These are phyloP conservation scores for Cyanidium caldarium DNA, from an alignment of 23 red algal species.

Conservation along the genomic window DNA sequence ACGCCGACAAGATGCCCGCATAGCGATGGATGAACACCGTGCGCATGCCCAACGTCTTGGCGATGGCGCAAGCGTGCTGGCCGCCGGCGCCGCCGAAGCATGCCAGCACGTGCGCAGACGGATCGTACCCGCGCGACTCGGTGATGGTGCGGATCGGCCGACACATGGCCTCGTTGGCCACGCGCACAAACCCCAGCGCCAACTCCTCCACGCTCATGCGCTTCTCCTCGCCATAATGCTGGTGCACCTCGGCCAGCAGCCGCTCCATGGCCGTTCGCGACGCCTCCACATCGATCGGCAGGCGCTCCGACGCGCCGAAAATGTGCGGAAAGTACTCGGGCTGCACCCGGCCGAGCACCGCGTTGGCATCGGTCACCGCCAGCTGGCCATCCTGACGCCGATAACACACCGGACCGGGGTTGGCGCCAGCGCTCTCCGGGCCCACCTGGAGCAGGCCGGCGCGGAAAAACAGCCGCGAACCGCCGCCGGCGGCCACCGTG, in stretches of 20 bases:
- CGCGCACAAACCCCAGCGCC: constrained; percentile 76
- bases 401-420: constrained; percentile 91
- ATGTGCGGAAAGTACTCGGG: constrained; percentile 74
- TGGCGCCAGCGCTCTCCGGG: constrained; percentile 79
- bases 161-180: constrained; percentile 98
- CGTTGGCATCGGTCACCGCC: constrained; percentile 93
- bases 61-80: constrained; percentile 91
- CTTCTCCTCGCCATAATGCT: neutral
- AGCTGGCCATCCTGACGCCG: constrained; percentile 42
- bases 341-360: constrained; percentile 70
- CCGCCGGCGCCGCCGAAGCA: constrained; percentile 96
- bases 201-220: constrained; percentile 45
- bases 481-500: constrained; percentile 94
- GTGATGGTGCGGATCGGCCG: constrained; percentile 87
- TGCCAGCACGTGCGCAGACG: constrained; percentile 56
- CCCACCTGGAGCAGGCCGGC: constrained; percentile 74
- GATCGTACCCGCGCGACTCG: constrained; percentile 65
- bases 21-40: constrained; percentile 84
- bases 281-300: constrained; percentile 65
- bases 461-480: constrained; percentile 58
- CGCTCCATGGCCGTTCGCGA: constrained; percentile 36
- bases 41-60: constrained; percentile 45
- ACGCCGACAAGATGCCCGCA: constrained; percentile 87
- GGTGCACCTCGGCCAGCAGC: constrained; percentile 36
- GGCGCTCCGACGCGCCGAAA: constrained; percentile 61